Evolutionary conservation across 2,329 filamentous ascomycete species (phyloP), one percentile per base, ranked within the genome.

Genomic region (Penicillium sp.): DNA sequence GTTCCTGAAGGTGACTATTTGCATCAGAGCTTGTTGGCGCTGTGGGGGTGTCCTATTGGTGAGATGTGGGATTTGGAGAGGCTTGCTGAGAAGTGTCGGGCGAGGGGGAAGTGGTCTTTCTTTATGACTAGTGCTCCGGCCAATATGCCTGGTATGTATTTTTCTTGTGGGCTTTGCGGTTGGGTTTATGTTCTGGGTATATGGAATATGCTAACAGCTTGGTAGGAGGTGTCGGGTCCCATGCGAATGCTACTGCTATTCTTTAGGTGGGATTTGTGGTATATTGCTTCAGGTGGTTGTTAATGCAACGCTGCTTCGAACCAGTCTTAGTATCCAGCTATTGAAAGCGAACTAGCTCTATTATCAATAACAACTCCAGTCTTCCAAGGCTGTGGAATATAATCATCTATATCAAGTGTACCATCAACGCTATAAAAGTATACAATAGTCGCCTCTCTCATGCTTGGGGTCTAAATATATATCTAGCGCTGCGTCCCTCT

Each of bases 51-150:
- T 70, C 76, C 76, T 38, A 51, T 79, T 58, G 76, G 77, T 3
- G 77, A 79, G 64, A 78, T 79, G 76, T 75, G 76, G 69, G 72
- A 79, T 72, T 63, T 79, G 59, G 76, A 79, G 58, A 65, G 50
- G 25, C 55, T 78, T 50, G 70, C 72, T 21, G 55, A 53, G 44
- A 67, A 71, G 53, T 77, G 75, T 66, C 66, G 71, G 56, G 69
- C 72, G 61, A 49, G 68, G 45, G 71, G 70, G 15, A 70, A 70
- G 57, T 79, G 72, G 70, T 70, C 67, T 7, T 77, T 78, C 51
- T 79, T 79, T 58, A 59, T 79, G 61, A 75, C 73, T 3, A 78
- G 76, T 68, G 70, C 75, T 23, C 76, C 76, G 49, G 72, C 73
- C 4, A 77, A 76, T 66, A 70, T 76, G 59, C 70, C 70, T 57